Evolutionary conservation across 164 flowering plant species (phyloP).

Genomic region (Euptelea pleiosperma): DNA sequence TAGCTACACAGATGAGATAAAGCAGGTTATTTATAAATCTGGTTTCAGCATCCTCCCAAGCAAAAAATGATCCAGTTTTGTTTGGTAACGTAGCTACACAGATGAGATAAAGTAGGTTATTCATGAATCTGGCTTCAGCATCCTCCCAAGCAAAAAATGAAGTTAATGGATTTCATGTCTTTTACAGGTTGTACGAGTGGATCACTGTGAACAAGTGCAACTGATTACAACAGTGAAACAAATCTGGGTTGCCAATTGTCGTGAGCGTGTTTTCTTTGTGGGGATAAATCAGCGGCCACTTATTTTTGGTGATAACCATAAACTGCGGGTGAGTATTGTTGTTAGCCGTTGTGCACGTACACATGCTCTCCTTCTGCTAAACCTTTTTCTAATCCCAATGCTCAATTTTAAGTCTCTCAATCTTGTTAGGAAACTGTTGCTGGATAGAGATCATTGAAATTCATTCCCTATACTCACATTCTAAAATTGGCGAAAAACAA

Average conservation of each 20-base stretch:
- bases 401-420: neutral
- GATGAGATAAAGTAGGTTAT: constrained; percentile 36
- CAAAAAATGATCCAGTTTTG: too few relatives aligned
- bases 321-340: constrained; percentile 52
- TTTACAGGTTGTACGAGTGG: constrained; percentile 76
- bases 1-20: constrained; percentile 42
- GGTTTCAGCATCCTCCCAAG: too few relatives aligned
- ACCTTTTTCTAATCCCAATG: neutral
- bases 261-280: constrained; percentile 85
- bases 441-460: neutral
- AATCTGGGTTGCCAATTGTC: constrained; percentile 84
- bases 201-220: constrained; percentile 91
- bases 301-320: constrained; percentile 86
- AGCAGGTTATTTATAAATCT: constrained; percentile 22
- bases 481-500: too few relatives aligned
- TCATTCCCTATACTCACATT: neutral
- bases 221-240: constrained; percentile 75
- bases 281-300: constrained; percentile 91
- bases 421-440: neutral
- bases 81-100: constrained; percentile 43
- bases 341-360: neutral
- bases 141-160: too few relatives aligned
- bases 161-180: neutral
- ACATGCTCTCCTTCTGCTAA: neutral
- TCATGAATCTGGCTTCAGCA: too few relatives aligned